Base-by-base conservation (phyloP, 106 monocot genomes). In the Hemerocallis citrina region DNA sequence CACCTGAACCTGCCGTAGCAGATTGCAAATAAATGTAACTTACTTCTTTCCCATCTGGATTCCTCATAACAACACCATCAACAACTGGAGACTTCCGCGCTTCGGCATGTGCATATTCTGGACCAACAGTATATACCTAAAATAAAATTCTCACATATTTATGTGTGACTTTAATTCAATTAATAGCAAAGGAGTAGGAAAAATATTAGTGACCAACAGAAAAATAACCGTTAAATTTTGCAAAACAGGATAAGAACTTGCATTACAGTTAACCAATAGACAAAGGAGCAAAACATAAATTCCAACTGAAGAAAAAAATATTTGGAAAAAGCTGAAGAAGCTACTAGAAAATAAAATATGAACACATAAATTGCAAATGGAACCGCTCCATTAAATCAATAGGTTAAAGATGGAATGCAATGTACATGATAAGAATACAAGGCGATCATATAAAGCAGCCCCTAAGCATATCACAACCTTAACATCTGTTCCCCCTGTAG, bases 1-100 rank as follows among this genome's bases (percentile, higher is more conserved):
- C 23, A 27, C 50, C 12, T 27, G 32, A 30, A 31, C 16, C n/a
- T 16, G 20, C 31, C 32, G 15, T 32, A 32, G 16, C 29, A 31
- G 31, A 31, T 13, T 4, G 31, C 4, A 27, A 50, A 1, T 21
- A 19, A 17, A 14, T 66, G 23, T 14, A 15, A 16, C 66, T 70
- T 69, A 96, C 96, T 75, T 96, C 96, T 86, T 96, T 96, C 13
- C 96, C 96, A 75, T 96, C 90, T 70, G 84, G 83, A 75, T 81
- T 96, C 79, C 96, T 87, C 96, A 96, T 96, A 57, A 96, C 96
- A 64, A 96, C 96, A 34, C 96, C 96, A 81, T 96, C 96, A 84
- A 96, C 96, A 61, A 96, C 96, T 11, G 96, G 96, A 59, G 96
- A 96, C 42, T 96, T 96, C 11, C 96, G 72, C 70, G 96, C 96